Percentiles rank a stretch among this genome's conserved stretches.
Evolutionary conservation across 495 filamentous ascomycete species (phyloP).

Genomic region (Neurospora intermedia): DNA sequence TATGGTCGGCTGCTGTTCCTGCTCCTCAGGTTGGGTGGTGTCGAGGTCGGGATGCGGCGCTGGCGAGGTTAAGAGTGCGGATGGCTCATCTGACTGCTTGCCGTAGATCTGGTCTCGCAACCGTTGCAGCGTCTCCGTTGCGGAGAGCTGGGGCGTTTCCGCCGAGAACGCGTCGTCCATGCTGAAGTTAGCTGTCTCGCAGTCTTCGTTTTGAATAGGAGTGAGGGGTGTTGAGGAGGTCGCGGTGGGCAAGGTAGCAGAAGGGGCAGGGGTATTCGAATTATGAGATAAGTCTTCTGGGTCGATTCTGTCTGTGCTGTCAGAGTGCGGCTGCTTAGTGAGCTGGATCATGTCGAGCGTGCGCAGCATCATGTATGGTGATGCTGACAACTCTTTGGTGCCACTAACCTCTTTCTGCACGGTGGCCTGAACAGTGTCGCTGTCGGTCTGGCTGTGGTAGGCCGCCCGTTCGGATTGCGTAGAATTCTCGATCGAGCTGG

Average conservation of each 20-base stretch:
- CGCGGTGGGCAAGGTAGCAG: background rate
- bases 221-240: background rate
- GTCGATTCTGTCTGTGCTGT: background rate
- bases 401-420: background rate
- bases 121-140: background rate
- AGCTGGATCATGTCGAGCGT: background rate
- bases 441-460: background rate
- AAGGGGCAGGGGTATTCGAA: background rate
- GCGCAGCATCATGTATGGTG: background rate
- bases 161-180: background rate
- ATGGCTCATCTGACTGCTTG: background rate
- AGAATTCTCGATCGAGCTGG: background rate
- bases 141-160: background rate
- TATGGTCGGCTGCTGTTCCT: background rate
- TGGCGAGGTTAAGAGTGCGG: background rate
- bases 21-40: background rate
- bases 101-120: background rate
- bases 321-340: background rate
- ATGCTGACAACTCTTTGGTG: background rate
- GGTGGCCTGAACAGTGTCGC: constrained; percentile 14
- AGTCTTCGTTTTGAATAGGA: background rate
- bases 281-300: background rate
- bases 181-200: background rate
- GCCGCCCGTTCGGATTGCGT: background rate
- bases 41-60: background rate